Base-by-base conservation (phyloP, 2,329 filamentous ascomycete species). In the Aspergillus caelatus region DNA sequence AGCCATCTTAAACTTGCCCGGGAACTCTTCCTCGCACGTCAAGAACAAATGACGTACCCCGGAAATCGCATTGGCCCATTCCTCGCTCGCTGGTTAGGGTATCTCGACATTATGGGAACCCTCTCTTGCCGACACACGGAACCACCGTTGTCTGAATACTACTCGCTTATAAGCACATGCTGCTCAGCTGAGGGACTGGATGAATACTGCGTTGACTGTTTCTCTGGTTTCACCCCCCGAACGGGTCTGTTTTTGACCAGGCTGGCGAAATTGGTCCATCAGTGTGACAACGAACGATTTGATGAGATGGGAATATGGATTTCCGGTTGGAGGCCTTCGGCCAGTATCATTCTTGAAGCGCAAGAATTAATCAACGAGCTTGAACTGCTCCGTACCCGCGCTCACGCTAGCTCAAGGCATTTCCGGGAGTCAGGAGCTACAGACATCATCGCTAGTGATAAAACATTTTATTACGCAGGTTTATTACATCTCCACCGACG, bases 51-150 rank as follows among this genome's bases (percentile, higher is more conserved):
- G 32, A 84, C 85, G 77, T 78, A 70, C 83, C 80, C 69, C 77
- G 82, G 61, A 71, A 84, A 71, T 83, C 89, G 71, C 82, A 86
- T 71, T 83, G 91, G 60, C 84, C 89, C 90, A 59, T 95, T 96
- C 72, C 83, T 95, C 11, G 89, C 87, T 68, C 88, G 91, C 63
- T 96, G 92, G 92, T 90, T 95, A 67, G 90, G 90, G 1, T 95
- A 95, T 76, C 84, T 96, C 23, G 92, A 95, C 72, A 88, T 95
- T 1, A 81, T 95, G 61, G 92, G 91, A 28, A 89, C 87, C 48
- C 81, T 96, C 81, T 81, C 80, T 60, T 91, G 90, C 19, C 85
- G 85, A 11, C 81, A 80, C 56, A 81, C 81, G 39, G 83, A 83
- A 39, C 82, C 82, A 26, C 84, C 86, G 0, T 79, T 87, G 10